Evolutionary conservation across 305 asterid genomes (phyloP).

Genomic region (Ajuga reptans): DNA sequence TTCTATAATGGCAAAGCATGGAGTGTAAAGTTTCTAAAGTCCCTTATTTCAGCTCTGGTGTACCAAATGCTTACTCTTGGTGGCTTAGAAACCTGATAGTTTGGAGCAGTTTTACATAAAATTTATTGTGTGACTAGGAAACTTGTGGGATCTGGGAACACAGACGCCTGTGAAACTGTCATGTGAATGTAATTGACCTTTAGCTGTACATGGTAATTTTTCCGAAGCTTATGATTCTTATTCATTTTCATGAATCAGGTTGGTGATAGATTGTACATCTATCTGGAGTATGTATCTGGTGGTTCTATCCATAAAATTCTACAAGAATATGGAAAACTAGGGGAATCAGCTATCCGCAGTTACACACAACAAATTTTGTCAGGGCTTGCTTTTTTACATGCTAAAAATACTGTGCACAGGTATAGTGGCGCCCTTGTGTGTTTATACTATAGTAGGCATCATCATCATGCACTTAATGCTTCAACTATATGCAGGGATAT

Average conservation of each 20-base stretch:
- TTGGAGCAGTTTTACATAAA: neutral
- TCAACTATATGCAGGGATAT: constrained; percentile 59
- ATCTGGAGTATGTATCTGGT: constrained; percentile 92
- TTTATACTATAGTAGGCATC: neutral
- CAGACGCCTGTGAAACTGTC: neutral
- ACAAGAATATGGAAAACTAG: constrained; percentile 81
- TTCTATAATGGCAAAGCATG: neutral
- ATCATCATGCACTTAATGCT: constrained; percentile 14
- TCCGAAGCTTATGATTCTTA: constrained; percentile 18
- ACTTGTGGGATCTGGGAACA: constrained; percentile 8
- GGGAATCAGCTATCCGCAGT: constrained; percentile 86
- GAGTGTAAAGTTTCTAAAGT: constrained; percentile 1
- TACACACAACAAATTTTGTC: constrained; percentile 87
- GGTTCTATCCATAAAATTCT: constrained; percentile 91
- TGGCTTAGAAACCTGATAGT: constrained; percentile 17
- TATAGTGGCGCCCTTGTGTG: constrained; percentile 20
- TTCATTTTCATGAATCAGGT: constrained; percentile 46
- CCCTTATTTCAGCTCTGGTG: constrained; percentile 6
- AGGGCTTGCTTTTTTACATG: constrained; percentile 89
- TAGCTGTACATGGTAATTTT: neutral
- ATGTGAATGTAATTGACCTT: neutral
- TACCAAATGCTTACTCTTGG: constrained; percentile 7
- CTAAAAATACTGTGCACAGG: constrained; percentile 90
- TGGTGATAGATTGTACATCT: constrained; percentile 73
- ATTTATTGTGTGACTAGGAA: neutral